phyloP scores from a whole-genome alignment of 768 basidiomycete genomes.

The Lactarius sp. region DNA sequence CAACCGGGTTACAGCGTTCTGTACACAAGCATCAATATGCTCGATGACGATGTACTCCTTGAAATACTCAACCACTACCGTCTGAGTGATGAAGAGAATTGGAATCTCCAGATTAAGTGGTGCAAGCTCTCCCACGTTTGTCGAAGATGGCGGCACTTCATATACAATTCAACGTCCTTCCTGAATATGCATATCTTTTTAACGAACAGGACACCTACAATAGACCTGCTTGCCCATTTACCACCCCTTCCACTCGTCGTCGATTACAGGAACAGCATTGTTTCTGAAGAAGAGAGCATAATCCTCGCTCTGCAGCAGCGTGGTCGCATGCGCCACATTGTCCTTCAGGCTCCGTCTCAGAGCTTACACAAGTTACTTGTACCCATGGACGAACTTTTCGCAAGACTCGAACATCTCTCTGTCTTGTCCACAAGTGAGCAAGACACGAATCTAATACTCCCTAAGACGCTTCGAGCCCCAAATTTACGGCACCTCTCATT shows the following conservation, averaged over 20 bases:
- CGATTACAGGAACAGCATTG: background rate
- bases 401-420: background rate
- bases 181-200: background rate
- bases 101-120: constrained; percentile 6
- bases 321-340: background rate
- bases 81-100: background rate
- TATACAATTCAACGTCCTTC: background rate
- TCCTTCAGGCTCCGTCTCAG: background rate
- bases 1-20: background rate
- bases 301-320: background rate
- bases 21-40: background rate
- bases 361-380: background rate
- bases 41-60: background rate
- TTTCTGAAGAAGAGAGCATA: background rate
- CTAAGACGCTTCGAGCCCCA: background rate
- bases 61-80: background rate
- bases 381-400: background rate
- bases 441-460: background rate
- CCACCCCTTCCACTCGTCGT: constrained; percentile 6
- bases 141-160: constrained; percentile 4
- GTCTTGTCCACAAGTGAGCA: background rate
- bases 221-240: background rate
- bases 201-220: background rate
- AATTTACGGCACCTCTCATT: background rate
- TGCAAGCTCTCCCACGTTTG: constrained; percentile 11